Conservation (phyloP, 768 basidiomycete species). For the Crassisporium funariophilum region DNA sequence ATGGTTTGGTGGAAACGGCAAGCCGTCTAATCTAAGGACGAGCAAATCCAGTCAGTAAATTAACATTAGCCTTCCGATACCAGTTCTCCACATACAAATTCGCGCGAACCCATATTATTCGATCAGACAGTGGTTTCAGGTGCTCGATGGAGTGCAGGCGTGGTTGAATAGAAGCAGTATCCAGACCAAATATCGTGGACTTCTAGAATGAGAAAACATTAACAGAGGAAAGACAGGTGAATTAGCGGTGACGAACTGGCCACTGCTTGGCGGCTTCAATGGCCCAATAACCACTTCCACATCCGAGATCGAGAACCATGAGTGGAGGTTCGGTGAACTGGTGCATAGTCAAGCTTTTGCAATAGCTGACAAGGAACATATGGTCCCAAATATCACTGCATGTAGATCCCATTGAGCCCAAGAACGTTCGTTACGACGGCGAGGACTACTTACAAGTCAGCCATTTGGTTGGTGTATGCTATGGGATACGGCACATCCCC, state of each 20-base stretch:
- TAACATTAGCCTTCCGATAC: too few species aligned
- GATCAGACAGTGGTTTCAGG: slow-evolving; percentile 42
- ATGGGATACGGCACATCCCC: slow-evolving; percentile 62
- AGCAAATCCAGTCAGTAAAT: neutral
- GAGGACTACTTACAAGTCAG: slow-evolving; percentile 51
- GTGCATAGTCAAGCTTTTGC: slow-evolving; percentile 52
- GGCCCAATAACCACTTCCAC: slow-evolving; percentile 72
- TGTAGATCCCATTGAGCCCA: slow-evolving; percentile 1
- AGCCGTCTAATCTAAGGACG: slow-evolving; percentile 53
- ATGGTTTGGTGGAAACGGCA: slow-evolving; percentile 57
- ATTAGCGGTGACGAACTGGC: slow-evolving; percentile 45
- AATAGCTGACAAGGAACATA: slow-evolving; percentile 59
- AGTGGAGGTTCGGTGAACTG: slow-evolving; percentile 52
- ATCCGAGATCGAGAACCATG: slow-evolving; percentile 67
- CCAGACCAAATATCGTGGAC: slow-evolving; percentile 60
- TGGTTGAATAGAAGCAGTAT: slow-evolving; percentile 58
- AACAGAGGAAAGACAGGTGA: slow-evolving; percentile 1
- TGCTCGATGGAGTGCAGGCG: slow-evolving; percentile 38
- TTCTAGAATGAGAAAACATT: slow-evolving; percentile 36
- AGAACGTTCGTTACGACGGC: neutral
- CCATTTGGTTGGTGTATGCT: slow-evolving; percentile 46
- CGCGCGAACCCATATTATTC: slow-evolving; percentile 68
- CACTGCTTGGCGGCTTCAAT: slow-evolving; percentile 69
- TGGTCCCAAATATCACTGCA: slow-evolving; percentile 72
- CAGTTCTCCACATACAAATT: slow-evolving; percentile 73